Base-by-base conservation (phyloP, 164 flowering plant genomes). In the Akebia trifoliata region DNA sequence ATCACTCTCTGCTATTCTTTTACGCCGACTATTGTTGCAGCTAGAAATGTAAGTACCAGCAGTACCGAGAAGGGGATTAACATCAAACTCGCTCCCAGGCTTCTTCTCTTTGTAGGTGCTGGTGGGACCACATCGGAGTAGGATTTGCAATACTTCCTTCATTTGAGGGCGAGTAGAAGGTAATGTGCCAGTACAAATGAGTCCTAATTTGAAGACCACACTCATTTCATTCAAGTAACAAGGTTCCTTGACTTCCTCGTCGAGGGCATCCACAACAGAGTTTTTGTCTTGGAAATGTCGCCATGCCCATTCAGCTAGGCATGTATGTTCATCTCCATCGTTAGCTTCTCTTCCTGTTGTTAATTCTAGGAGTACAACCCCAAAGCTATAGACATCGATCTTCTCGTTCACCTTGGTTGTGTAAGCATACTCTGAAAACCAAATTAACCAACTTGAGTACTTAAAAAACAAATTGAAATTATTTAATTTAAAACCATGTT, bases 301-400 rank as follows among this genome's bases (percentile, higher is more conserved):
- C 90, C 91, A 83, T 22, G 87, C 86, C 96, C 95, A 86, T 22
- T 88, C 89, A 31, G 81, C 92, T 0, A 87, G 77, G 64, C 74
- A 66, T 3, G 51, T 67, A 39, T 81, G 20, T 56, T 76, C 87
- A 4, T 65, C 85, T 4, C 87, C 90, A 4, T 39, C 44, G 5
- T 76, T 71, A 10, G 92, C 70, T 68, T 82, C 81, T 60, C 74
- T 76, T 56, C 96, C 98, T 0, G 98, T 91, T 20, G 60, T 81
- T 26, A 91, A 72, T 43, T 91, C 98, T 12, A 91, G 60, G 0
- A 91, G 81, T 0, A 91, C 96, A 28, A 91, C 98, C 8, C 98
- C 98, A 40, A 86, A 91, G 73, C 98, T 88, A 48, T 86, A 88
- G 0, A 86, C 81, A 54, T 91, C 98, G 7, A 76, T 71, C 77